Evolutionary conservation across 2,329 filamentous ascomycete genomes (phyloP), one percentile per base, ranked within the genome.

Genomic region (Aureobasidium sp.): DNA sequence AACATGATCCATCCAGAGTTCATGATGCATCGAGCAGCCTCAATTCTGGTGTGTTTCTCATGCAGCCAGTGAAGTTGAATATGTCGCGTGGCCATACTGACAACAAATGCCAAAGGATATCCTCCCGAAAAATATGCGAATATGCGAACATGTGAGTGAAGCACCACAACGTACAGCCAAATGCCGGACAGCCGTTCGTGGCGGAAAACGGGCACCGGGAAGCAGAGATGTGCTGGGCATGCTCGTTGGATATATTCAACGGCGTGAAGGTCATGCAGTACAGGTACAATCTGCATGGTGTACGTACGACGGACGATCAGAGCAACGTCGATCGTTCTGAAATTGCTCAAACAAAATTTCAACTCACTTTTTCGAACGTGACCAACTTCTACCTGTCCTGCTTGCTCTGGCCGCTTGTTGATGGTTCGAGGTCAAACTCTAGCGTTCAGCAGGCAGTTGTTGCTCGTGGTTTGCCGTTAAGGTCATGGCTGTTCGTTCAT

Each of bases 231-330:
- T 56, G 37, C 34, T 31, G 14, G 34, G 17, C 27, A 34, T 44
- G 27, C 17, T 55, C 52, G 52, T 55, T 55, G 39, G 39, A 56
- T 56, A 56, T 39, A 27, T 44, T 17, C 27, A 56, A 56, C 52
- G 52, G 52, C 39, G 52, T 56, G 39, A 39, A 56, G 39, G 44
- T 56, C 52, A 56, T 34, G n/a, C 39, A 56, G 52, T 44, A 34
- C 52, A 56, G 39, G 37, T 56, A 56, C 39, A 34, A 44, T 15
- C 8, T 15, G 37, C n/a, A 31, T 44, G 52, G 11, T 20, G 37
- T 22, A 27, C 27, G 25, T 9, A 44, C 25, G 20, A 53, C 22
- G 37, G 25, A n/a, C 34, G 25, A 56, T 44, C 22, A n/a, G 37
- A 34, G 22, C 9, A 56, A 44, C 52, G 52, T 44, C n/a, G 51